Base-by-base conservation (phyloP, 1,284 basidiomycete species). In the Erythrobasidium hasegawianum region DNA sequence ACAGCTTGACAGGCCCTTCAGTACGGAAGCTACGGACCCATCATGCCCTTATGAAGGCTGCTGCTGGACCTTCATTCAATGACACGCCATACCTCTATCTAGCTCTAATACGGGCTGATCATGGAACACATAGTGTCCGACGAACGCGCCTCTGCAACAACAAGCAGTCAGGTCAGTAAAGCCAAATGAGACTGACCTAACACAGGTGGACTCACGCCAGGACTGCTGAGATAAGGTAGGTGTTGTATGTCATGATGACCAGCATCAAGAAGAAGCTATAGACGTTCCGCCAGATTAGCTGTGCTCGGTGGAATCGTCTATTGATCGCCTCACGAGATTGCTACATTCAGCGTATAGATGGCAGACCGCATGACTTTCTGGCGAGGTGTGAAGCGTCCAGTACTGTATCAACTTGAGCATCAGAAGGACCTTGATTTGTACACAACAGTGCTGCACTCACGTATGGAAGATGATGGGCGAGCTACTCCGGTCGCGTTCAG, bases 211-310 rank as follows among this genome's bases (percentile, higher is more conserved):
- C 57, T 39, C 22, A 65, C 62, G 20, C 26, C 4, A 65, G 38
- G 1, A 65, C 62, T 27, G 62, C 22, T 26, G 47, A 11, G 29
- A 65, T 65, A 13, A 65, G 49, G 33, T 55, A 65, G 13, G 62
- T 52, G 22, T 65, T 65, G 47, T 65, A 65, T 56, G 62, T 65
- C 62, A 65, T 65, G 26, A 58, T 53, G 16, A 65, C 62, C 26
- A 65, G 56, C 62, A 65, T 65, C 11, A 65, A 38, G 16, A 52
- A 52, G 62, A 65, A 65, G 38, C 61, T 64, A 38, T 20, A n/a
- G 33, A n/a, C n/a, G n/a, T 16, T 7, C 14, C 26, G 39, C 10
- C 14, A 13, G 8, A 29, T 40, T 22, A 52, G 58, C 39, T 16
- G n/a, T n/a, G 16, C 38, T 3, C 29, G 54, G 20, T 27, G 43